These are phyloP conservation scores for Skeletonema marinoi DNA, from an alignment of 108 stramenopile genomes.

Conservation along the genomic window DNA sequence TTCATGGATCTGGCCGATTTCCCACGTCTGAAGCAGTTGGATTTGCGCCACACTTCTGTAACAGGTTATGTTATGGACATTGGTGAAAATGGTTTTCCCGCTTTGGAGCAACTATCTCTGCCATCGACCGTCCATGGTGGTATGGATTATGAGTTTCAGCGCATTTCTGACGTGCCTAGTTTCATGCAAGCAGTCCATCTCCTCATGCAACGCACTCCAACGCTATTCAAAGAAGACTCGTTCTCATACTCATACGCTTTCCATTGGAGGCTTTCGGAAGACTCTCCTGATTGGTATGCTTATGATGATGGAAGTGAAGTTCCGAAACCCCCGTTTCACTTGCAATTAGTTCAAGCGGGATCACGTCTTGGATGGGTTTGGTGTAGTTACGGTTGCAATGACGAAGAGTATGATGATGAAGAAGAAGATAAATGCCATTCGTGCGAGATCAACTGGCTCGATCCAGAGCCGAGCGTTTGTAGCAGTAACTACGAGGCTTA, in stretches of 20 bases:
- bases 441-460: conserved; percentile 5
- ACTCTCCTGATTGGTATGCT: background rate
- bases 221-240: background rate
- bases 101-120: background rate
- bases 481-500: background rate
- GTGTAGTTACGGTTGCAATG: background rate
- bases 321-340: background rate
- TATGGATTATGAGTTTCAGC: background rate
- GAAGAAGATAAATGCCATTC: too few species aligned
- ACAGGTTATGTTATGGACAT: background rate
- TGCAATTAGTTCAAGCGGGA: background rate
- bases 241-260: too few species aligned
- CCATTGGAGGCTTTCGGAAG: background rate
- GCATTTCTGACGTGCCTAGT: background rate
- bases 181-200: background rate
- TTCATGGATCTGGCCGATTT: conserved; percentile 18
- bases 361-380: background rate
- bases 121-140: background rate
- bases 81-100: conserved; percentile 9
- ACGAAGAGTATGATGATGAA: background rate
- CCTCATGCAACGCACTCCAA: background rate
- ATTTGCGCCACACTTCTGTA: background rate
- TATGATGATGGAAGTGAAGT: background rate
- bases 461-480: conserved; percentile 4
- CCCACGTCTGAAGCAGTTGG: conserved; percentile 2